phyloP scores from a whole-genome alignment of 2,329 filamentous ascomycete species.

The Ophiostoma piceae region DNA sequence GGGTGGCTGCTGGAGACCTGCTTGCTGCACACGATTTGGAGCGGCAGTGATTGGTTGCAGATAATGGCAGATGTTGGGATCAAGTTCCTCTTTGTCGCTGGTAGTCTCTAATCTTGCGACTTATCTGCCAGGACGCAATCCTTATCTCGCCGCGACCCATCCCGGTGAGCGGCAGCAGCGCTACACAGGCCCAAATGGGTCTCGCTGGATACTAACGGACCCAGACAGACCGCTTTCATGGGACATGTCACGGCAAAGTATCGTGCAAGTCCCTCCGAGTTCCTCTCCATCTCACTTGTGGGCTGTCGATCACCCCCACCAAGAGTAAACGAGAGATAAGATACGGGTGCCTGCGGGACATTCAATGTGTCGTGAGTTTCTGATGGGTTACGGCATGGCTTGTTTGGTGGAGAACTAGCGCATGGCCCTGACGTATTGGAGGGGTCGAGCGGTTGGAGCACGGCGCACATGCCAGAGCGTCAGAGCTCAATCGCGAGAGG shows the following conservation, averaged over 20 bases:
- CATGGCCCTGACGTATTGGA: neutral
- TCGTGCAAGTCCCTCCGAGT: neutral
- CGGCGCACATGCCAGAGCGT: neutral
- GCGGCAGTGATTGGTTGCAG: slow-evolving; percentile 6
- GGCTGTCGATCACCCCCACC: slow-evolving; percentile 9
- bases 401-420: neutral
- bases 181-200: neutral
- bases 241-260: neutral
- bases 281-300: neutral
- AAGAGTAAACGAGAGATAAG: neutral
- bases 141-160: neutral
- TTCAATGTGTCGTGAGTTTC: slow-evolving; percentile 1
- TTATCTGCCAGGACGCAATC: neutral
- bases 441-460: neutral
- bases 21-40: neutral
- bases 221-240: neutral
- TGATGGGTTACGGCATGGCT: slow-evolving; percentile 5
- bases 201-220: neutral
- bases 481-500: neutral
- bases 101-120: neutral
- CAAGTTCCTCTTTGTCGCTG: neutral
- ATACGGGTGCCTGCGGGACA: neutral
- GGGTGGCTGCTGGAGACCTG: neutral
- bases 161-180: slow-evolving; percentile 13
- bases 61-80: neutral